phyloP scores from a whole-genome alignment of 345 rosid species.

The Moricandia moricandioides region DNA sequence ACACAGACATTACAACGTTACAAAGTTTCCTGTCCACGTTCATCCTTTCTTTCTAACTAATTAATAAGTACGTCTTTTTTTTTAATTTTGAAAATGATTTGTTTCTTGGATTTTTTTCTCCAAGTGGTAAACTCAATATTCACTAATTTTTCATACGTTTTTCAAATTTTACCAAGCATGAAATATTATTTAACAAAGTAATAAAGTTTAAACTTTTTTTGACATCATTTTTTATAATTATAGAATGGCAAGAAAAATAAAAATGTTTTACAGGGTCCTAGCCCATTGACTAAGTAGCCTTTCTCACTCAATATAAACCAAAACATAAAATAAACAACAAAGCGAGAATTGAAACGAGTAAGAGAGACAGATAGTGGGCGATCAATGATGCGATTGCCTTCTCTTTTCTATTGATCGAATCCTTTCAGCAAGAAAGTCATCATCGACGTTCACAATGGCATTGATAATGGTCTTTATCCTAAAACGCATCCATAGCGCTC shows the following conservation, averaged over 20 bases:
- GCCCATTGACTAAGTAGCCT: background rate
- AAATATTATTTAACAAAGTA: background rate
- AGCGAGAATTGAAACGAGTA: too few species aligned
- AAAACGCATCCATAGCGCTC: background rate
- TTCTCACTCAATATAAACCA: background rate
- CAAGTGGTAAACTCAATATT: background rate
- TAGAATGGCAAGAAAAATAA: background rate
- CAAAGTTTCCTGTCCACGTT: constrained; percentile 13
- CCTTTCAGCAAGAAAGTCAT: too few species aligned
- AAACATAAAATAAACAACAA: too few species aligned
- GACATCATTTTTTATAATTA: background rate
- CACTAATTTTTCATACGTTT: background rate
- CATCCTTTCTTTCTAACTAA: background rate
- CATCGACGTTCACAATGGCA: background rate
- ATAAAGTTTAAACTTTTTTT: too few species aligned
- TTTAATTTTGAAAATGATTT: background rate
- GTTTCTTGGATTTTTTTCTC: background rate
- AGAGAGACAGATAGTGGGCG: too few species aligned
- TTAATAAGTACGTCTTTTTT: background rate
- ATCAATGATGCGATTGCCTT: too few species aligned
- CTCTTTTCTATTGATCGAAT: too few species aligned
- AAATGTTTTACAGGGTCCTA: background rate
- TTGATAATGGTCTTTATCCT: background rate
- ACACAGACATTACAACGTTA: constrained; percentile 6
- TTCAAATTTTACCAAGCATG: background rate